Evolutionary conservation across 352 stramenopile species (phyloP), one percentile per base, ranked within the genome.

Genomic region (Globisporangium canariense): DNA sequence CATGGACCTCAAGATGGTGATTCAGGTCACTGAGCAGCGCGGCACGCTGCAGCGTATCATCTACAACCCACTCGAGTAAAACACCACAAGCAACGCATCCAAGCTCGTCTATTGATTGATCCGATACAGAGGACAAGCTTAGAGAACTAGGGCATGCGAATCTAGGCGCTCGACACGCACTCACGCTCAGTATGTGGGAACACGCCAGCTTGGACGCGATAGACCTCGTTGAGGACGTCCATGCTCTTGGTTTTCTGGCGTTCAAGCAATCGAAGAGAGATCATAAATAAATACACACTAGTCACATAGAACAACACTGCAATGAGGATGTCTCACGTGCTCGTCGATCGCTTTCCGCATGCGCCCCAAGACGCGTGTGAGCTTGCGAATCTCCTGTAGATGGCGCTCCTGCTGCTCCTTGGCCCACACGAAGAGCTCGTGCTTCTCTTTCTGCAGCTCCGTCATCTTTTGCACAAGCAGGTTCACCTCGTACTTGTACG

Each of bases 1-100:
- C 64, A 71, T 93, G 56, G 84, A 92, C 56, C 72, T 96, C 47
- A 95, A 95, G 65, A 93, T 95, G 85, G 88, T 96, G 58, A 79
- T 94, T 51, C 86, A 96, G 70, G 88, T 96, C 41, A 93, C 85
- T 8, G 73, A 92, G 58, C 85, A 94, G 70, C 74, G 76, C 63
- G 84, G 71, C 60, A 68, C 60, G 22, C 70, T 95, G 2, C 86
- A 94, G 65, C 74, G 88, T 38, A 96, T 95, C 69, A 86, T 96
- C 64, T 96, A 94, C 74, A 95, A 84, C 60, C 88, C 88, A 11
- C 66, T 96, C 47, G 85, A 96, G 76, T 96, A 88, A 58, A 45
- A 32, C 8, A 6, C 1, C 20, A 8, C 34, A 49, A 20, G 36
- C 41, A 47, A 20, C 32, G 14, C 1, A 8, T 47, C 41, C 41